Evolutionary conservation across 148 eudicot genomes (phyloP).

Genomic region (Rhododendron williamsianum): DNA sequence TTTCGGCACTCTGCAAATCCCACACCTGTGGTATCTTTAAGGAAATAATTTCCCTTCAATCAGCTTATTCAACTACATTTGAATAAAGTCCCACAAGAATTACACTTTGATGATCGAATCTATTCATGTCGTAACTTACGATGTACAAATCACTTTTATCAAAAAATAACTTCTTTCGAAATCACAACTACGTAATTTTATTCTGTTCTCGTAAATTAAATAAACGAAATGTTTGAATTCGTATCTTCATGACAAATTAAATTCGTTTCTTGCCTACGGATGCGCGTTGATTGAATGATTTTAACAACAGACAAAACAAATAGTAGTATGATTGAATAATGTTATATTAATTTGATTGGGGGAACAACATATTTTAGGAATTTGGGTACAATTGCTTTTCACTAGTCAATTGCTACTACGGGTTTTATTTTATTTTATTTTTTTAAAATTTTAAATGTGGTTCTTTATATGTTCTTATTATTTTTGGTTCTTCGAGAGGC

Average conservation of each 20-base stretch:
- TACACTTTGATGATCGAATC: background rate
- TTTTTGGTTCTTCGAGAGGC: background rate
- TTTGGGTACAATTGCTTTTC: background rate
- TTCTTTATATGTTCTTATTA: no score
- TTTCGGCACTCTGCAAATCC: background rate
- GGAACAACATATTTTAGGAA: background rate
- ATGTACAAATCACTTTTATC: background rate
- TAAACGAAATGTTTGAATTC: background rate
- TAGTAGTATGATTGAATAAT: background rate
- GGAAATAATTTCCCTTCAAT: background rate
- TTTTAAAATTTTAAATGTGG: no score
- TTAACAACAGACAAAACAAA: background rate
- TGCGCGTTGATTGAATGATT: background rate
- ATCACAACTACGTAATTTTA: background rate
- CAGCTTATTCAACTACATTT: background rate
- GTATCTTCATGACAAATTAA: background rate
- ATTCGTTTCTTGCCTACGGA: background rate
- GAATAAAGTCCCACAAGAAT: background rate
- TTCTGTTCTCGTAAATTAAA: background rate
- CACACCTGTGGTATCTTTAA: background rate
- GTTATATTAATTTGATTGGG: background rate
- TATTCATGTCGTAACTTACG: background rate
- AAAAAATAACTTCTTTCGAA: background rate
- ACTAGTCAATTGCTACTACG: no score
- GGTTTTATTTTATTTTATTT: no score